Evolutionary conservation across 352 stramenopile species (phyloP), one percentile per base, ranked within the genome.

Genomic region (Phytophthora hybrid): DNA sequence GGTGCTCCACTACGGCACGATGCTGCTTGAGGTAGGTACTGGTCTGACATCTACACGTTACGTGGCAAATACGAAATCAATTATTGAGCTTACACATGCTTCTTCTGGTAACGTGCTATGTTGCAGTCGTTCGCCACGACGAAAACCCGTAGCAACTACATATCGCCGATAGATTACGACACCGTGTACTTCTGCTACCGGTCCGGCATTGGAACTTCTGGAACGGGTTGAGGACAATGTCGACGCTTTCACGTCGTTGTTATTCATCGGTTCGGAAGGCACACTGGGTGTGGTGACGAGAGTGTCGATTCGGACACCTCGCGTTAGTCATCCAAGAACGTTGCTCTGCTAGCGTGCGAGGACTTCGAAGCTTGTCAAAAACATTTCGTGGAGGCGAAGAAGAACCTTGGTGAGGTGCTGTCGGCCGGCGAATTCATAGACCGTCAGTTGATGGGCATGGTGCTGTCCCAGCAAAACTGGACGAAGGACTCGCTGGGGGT

Each of bases 371-470:
- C 89, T 13, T 92, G 98, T 16, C 78, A 97, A 57, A 73, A 85
- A 7, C 82, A 92, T 5, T 88, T 98, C 54, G 73, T 92, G 21
- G 71, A 92, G 41, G 95, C 97, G 7, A 97, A 97, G 73, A 78
- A 89, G 23, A 67, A 95, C 31, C 74, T 99, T 13, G 96, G 92
- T 11, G 97, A 99, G 77, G 93, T 99, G 34, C 77, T 99, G 21
- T 98, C 93, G 19, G 98, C 97, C 3, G 91, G 99, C 47, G 98
- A 99, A 74, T 98, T 99, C 57, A 96, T 99, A 79, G 98, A 99
- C 73, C 77, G 80, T 39, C 77, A 90, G 62, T 94, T 93, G 46
- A 73, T 99, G 13, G 77, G 97, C 63, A 89, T 98, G 62, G 89
- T 98, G 9, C 34, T 95, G 5, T 80, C 77, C 8, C 88, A 94